A percentile compares a stretch with the other conserved stretches of the same genome.
Evolutionary conservation across 2,329 filamentous ascomycete genomes (phyloP).

Genomic region (Gnomoniopsis sp.): DNA sequence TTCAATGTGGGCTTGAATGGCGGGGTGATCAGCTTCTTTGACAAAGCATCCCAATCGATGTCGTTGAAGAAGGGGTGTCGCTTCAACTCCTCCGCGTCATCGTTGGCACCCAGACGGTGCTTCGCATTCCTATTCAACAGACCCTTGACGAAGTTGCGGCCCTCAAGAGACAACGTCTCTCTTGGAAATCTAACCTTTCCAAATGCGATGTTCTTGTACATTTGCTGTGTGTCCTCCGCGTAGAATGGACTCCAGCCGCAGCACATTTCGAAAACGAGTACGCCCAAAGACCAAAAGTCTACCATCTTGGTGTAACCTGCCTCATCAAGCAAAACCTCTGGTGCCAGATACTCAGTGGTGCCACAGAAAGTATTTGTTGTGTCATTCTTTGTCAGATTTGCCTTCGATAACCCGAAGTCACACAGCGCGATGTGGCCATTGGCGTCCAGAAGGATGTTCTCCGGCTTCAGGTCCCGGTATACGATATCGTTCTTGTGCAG

Average conservation of each 20-base stretch:
- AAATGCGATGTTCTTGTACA: slow-evolving; percentile 99
- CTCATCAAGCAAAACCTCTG: slow-evolving; percentile 92
- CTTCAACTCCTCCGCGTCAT: slow-evolving; percentile 92
- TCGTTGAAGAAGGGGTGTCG: slow-evolving; percentile 91
- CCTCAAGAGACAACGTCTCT: slow-evolving; percentile 90
- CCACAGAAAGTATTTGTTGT: slow-evolving; percentile 99
- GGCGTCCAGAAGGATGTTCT: slow-evolving; percentile 94
- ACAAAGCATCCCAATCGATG: slow-evolving; percentile 84
- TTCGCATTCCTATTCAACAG: slow-evolving; percentile 95
- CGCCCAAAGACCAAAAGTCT: slow-evolving; percentile 96
- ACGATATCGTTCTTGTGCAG: slow-evolving; percentile 97
- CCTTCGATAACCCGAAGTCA: slow-evolving; percentile 96
- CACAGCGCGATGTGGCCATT: slow-evolving; percentile 97
- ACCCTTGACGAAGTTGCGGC: slow-evolving; percentile 96
- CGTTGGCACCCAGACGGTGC: slow-evolving; percentile 85
- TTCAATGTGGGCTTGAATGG: slow-evolving; percentile 98
- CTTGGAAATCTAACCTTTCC: slow-evolving; percentile 96
- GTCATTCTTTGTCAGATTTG: slow-evolving; percentile 93
- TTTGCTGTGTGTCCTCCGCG: slow-evolving; percentile 97
- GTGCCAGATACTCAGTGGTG: slow-evolving; percentile 94
- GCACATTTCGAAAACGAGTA: slow-evolving; percentile 99
- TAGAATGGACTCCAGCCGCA: slow-evolving; percentile 99
- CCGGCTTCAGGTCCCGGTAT: slow-evolving; percentile 94
- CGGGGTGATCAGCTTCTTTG: slow-evolving; percentile 88
- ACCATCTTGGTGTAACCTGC: slow-evolving; percentile 99